Evolutionary conservation across 2,329 filamentous ascomycete species (phyloP), one percentile per base, ranked within the genome.

Genomic region (Talaromyces islandicus): DNA sequence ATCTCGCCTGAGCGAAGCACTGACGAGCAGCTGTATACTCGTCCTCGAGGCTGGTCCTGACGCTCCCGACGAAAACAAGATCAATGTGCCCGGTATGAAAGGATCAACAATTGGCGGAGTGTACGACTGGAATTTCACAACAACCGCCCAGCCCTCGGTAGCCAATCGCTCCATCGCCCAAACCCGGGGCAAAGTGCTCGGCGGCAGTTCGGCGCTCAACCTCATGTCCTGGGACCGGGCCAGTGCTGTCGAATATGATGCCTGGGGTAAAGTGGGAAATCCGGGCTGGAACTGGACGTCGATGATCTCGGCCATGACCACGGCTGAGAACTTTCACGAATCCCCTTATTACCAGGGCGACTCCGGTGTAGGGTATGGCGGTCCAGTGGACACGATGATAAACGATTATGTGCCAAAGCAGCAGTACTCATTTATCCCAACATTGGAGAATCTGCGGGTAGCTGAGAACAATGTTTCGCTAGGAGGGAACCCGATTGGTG

Each of bases 1-100:
- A n/a, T 60, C 59, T 52, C 65, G 67, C 7, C 54, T 69, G 32
- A 65, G 64, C n/a, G 66, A 69, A 48, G 62, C 67, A 17, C 3
- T n/a, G 10, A 43, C 41, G 10, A 52, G 27, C 21, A 56, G 19
- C 12, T 46, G 43, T 10, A 46, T 60, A 12, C 52, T 60, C 19
- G 32, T 60, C 19, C 14, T 60, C 38, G 58, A 60, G 46, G 38
- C 58, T 6, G 58, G 53, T 19, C 27, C 21, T 7, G 32, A 56
- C 11, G 35, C 24, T 7, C 41, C 19, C 27, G 19, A 29, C n/a
- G 58, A 60, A 10, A 25, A 35, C 7, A 27, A 30, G 25, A 50
- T 56, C 25, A 29, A 32, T 30, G 25, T 35, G 4, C 52, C 52
- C 2, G 53, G 52, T 9, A 24, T 56, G 14, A 25, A 21, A 19